Percentiles rank a stretch among this genome's conserved stretches.
Conservation (phyloP, 441 rosid species). For the Pelargonium australe region DNA sequence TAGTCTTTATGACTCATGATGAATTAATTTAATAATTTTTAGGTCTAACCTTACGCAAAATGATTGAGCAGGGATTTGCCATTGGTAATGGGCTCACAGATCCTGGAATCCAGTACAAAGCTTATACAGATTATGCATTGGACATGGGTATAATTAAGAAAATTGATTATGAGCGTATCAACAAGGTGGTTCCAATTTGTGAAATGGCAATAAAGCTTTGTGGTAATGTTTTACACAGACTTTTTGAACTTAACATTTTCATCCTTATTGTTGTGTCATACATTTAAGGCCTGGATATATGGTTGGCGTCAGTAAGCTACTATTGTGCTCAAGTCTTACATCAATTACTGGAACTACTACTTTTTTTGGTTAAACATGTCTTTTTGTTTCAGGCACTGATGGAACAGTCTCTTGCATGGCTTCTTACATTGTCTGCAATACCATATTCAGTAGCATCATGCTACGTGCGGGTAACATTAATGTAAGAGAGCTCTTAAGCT, state of each 20-base stretch:
- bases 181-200: constrained; percentile 73
- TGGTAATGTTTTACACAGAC: constrained; percentile 40
- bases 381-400: constrained; percentile 58
- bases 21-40: too few species aligned
- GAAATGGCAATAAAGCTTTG: constrained; percentile 82
- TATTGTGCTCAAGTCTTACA: neutral
- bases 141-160: constrained; percentile 65
- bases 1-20: constrained; percentile 6
- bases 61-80: constrained; percentile 72
- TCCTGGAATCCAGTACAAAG: constrained; percentile 83
- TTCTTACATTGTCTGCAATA: constrained; percentile 76
- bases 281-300: neutral
- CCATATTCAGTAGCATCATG: constrained; percentile 65
- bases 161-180: constrained; percentile 49
- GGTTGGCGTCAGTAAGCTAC: neutral
- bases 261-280: neutral
- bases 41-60: constrained; percentile 17
- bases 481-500: constrained; percentile 37
- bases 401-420: constrained; percentile 90
- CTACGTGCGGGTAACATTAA: constrained; percentile 51
- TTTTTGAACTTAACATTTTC: neutral
- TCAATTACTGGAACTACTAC: neutral
- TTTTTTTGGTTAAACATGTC: constrained; percentile 3
- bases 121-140: constrained; percentile 87
- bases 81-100: constrained; percentile 96